Conservation (phyloP, 805 yeast species). For the Ascoidea asiatica region DNA sequence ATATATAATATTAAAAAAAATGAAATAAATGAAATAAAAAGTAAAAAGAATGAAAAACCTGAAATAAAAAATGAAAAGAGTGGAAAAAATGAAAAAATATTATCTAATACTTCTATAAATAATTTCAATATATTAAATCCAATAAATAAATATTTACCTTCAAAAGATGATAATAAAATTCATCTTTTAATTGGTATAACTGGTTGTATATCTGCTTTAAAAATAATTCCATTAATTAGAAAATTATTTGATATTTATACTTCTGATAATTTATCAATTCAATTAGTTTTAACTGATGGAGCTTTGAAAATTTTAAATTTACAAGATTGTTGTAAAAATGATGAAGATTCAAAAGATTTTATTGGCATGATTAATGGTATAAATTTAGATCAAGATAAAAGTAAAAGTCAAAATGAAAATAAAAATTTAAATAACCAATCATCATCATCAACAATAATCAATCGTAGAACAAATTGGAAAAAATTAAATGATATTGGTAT, state of each 20-base stretch:
- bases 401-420: slow-evolving; percentile 26
- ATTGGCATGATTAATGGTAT: not conserved
- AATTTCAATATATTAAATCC: slow-evolving; percentile 24
- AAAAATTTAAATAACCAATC: slow-evolving; percentile 54
- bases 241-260: slow-evolving; percentile 74
- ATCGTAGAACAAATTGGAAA: slow-evolving; percentile 10
- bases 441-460: too few relatives aligned
- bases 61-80: slow-evolving; percentile 18
- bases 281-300: slow-evolving; percentile 57
- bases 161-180: slow-evolving; percentile 69
- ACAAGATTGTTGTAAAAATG: not conserved
- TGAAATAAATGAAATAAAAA: not conserved
- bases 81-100: slow-evolving; percentile 32
- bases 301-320: slow-evolving; percentile 6
- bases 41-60: slow-evolving; percentile 13
- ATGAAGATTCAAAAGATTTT: not conserved
- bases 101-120: slow-evolving; percentile 47
- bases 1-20: not conserved
- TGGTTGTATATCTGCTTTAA: slow-evolving; percentile 94
- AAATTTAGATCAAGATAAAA: too few relatives aligned
- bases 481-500: slow-evolving; percentile 7
- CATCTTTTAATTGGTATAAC: slow-evolving; percentile 89
- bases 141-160: slow-evolving; percentile 56
- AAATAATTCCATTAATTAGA: slow-evolving; percentile 80
- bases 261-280: slow-evolving; percentile 61